phyloP scores from a whole-genome alignment of 768 basidiomycete species.

The Glaciozyma martinii region DNA sequence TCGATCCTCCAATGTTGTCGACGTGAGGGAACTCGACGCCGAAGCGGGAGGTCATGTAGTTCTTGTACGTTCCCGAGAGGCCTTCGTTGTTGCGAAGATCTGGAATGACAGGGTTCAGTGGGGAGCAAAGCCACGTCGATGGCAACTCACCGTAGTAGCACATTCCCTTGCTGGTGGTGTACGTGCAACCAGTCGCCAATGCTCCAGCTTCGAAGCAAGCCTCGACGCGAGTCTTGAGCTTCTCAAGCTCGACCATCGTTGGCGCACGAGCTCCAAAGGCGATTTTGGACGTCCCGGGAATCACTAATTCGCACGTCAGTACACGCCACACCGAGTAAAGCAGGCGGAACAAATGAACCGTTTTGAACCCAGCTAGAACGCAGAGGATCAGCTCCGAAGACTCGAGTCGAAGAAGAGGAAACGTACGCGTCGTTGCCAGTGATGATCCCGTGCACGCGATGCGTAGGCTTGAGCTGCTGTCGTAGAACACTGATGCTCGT shows the following conservation, averaged over 20 bases:
- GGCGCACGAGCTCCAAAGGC: background rate
- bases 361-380: background rate
- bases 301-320: background rate
- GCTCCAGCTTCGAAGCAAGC: background rate
- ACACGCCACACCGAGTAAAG: too few species aligned
- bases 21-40: background rate
- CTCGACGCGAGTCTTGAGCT: background rate
- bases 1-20: background rate
- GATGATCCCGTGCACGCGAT: slow-evolving; percentile 69
- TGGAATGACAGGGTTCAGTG: too few species aligned
- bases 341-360: background rate
- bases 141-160: background rate
- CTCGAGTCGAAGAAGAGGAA: too few species aligned
- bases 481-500: slow-evolving; percentile 66
- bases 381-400: too few species aligned
- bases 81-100: background rate
- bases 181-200: background rate
- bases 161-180: background rate
- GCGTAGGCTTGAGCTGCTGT: slow-evolving; percentile 76
- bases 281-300: background rate
- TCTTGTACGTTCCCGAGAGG: background rate
- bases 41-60: background rate
- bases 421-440: too few species aligned
- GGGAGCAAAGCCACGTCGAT: too few species aligned
- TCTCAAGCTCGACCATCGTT: background rate